Evolutionary conservation across 164 flowering plant species (phyloP), one percentile per base, ranked within the genome.

Genomic region (Annona squamosa): DNA sequence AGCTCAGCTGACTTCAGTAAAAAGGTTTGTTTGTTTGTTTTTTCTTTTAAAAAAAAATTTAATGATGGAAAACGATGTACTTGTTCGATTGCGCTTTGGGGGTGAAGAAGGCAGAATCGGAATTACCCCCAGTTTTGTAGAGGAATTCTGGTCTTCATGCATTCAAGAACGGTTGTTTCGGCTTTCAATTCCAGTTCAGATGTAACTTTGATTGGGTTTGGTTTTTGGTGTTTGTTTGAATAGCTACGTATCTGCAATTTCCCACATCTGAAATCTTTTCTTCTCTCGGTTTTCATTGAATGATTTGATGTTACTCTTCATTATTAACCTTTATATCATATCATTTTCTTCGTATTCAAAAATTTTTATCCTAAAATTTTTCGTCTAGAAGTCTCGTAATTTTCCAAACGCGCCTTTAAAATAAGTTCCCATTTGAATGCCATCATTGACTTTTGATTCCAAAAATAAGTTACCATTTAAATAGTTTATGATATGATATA

Each of bases 71-170:
- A 26, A 26, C 17, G 65, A 6, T 57, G 63, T 9, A 42, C 18
- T 19, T 6, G 63, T 13, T 16, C n/a, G n/a, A 17, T 17, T 6
- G 18, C 3, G 67, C 3, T 72, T 26, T 16, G 73, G 73, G 70
- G 47, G 18, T 44, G 42, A 7, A 17, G 26, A 71, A 43, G 52
- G 37, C 18, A 64, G 68, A 62, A 72, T 3, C 42, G 13, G 3
- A 1, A 18, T 4, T 59, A 46, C 76, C 71, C 84, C 87, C 78
- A 80, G 77, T 83, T 83, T 80, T 85, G 86, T 80, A 74, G 75
- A 76, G 73, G 46, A 56, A 48, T 57, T 47, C 17, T 68, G 69
- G 4, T 3, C 65, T 4, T 9, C 2, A 46, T 66, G 6, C 19
- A 10, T n/a, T n/a, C 48, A 19, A 46, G 57, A 46, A 10, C 3